Base-by-base conservation (phyloP, 192 early-diverging fungal genomes). In the Ambispora gerdemannii region DNA sequence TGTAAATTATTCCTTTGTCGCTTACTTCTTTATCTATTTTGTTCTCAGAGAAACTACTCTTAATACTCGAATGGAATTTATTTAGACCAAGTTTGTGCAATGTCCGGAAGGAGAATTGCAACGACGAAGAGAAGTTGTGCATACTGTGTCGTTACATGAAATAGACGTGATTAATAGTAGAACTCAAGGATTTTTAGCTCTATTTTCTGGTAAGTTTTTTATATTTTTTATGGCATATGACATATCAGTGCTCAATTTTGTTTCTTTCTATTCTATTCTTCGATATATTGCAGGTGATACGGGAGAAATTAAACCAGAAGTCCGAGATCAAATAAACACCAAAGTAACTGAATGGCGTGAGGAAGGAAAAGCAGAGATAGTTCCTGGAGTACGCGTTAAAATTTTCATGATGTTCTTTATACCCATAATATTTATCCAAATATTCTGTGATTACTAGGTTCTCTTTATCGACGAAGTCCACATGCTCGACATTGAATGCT, bases 401-500 rank as follows among this genome's bases (percentile, higher is more conserved):
- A 38, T 15, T 33, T 6, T 4, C 60, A 3, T 4, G 20, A 34
- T 34, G 33, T 50, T 66, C 31, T 35, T 50, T 4, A 32, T 35
- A n/a, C 10, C 31, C 15, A 63, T 64, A 50, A 68, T 20, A 28
- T 20, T 60, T 28, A 55, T 17, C 22, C 2, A 52, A 55, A 34
- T 25, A 53, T 7, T 55, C 67, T 74, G 60, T 60, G 17, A 22
- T 56, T 31, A 24, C 15, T 73, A 84, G 84, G 86, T 96, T 32
- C 85, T 99, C 58, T 99, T 99, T 76, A 94, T 99, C 71, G 97
- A 99, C 75, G 97, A 99, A 82, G 95, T 99, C 34, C 97, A 99
- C 77, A 98, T 98, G 91, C 92, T 99, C 35, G 97, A 99, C 59
- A 98, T 99, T 78, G 97, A 99, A 77, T 99, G 96, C 74, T 99